Evolutionary conservation across 2,329 filamentous ascomycete species (phyloP), one percentile per base, ranked within the genome.

Genomic region (Cercospora sp.): DNA sequence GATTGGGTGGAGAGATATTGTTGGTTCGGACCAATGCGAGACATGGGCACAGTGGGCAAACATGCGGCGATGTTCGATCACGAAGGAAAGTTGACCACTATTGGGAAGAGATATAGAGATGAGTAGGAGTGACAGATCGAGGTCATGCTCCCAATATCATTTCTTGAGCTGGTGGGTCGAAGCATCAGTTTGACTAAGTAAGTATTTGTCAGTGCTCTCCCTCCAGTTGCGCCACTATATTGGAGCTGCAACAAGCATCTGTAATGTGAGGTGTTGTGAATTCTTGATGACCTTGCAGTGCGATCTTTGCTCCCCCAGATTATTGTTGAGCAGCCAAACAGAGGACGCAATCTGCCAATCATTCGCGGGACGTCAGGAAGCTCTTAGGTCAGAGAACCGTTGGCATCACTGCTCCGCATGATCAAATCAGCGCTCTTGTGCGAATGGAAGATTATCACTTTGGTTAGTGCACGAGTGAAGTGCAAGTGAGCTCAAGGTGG

Each of bases 1-100:
- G 76, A 77, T 26, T 77, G 76, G 76, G 74, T 78, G 28, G 76
- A 77, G 68, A 60, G 74, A 59, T 78, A 77, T 71, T 73, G 72
- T 28, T 77, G 76, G 74, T 78, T 77, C 70, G 76, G 75, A 3
- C 66, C 75, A 16, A 77, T 77, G 75, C 65, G 76, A 42, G 70
- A 77, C 51, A 69, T 62, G 2, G 76, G 75, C 9, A 76, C 72
- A 20, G 76, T 78, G n/a, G 76, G 76, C 9, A 72, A 64, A 63
- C 70, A 71, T 68, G 76, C 76, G 53, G 67, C 72, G 51, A 73
- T 77, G 75, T 60, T 77, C 20, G 76, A 76, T 59, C 73, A 76
- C 61, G 70, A 75, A 18, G 76, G 76, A 6, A 72, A 72, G 20
- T 67, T 77, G 62, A 78, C 75, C 48, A 59, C 53, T 3, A 64